A percentile compares a stretch with the other conserved stretches of the same genome.
These are phyloP conservation scores for Cylindrotheca fusiformis DNA, from an alignment of 108 stramenopile genomes.

Conservation along the genomic window DNA sequence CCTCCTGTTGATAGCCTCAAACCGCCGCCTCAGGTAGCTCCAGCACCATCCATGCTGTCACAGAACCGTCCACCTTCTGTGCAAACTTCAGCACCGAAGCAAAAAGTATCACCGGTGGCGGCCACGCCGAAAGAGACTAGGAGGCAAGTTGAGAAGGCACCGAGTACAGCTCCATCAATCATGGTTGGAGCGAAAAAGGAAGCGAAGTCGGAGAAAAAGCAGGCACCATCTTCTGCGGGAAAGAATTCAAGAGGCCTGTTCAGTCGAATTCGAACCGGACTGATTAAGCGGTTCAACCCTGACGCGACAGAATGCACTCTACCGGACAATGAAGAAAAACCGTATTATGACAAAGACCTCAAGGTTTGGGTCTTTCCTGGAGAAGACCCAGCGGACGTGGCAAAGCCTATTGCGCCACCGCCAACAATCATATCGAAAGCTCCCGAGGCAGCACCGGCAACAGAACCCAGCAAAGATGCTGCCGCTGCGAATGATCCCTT, in stretches of 20 bases:
- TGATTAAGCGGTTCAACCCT: slow-evolving; percentile 74
- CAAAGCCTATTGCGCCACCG: slow-evolving; percentile 75
- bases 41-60: neutral
- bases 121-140: slow-evolving; percentile 7
- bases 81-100: neutral
- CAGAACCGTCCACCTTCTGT: neutral
- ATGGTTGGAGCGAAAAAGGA: slow-evolving; percentile 19
- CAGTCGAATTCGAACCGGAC: slow-evolving; percentile 33
- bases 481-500: slow-evolving; percentile 68
- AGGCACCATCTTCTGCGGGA: slow-evolving; percentile 23
- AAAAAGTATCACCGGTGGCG: neutral
- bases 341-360: slow-evolving; percentile 67
- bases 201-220: neutral
- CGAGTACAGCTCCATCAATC: slow-evolving; percentile 29
- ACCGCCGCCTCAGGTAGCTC: neutral
- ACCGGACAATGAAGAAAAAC: slow-evolving; percentile 68
- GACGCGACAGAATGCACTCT: slow-evolving; percentile 64
- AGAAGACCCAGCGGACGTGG: slow-evolving; percentile 69
- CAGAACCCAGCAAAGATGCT: slow-evolving; percentile 18
- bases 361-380: slow-evolving; percentile 83
- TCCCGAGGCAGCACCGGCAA: slow-evolving; percentile 9
- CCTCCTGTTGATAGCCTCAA: too few species aligned
- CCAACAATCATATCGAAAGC: slow-evolving; percentile 45
- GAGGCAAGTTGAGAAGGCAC: slow-evolving; percentile 20
- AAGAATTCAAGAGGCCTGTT: slow-evolving; percentile 11